These are phyloP conservation scores for Lolium perenne DNA, from an alignment of 176 grass and related monocot genomes.

Conservation along the genomic window DNA sequence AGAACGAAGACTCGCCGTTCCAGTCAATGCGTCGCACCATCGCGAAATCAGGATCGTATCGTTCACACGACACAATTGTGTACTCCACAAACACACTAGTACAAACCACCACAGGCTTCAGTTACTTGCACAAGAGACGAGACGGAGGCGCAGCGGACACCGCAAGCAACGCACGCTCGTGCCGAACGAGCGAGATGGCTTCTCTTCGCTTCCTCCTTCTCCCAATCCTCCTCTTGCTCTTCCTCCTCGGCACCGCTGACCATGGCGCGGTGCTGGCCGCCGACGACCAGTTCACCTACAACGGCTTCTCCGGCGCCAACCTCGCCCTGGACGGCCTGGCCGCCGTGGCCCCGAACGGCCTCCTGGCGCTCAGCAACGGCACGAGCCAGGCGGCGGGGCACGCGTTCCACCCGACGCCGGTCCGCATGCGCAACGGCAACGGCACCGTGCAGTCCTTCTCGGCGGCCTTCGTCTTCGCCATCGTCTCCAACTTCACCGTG, in stretches of 20 bases:
- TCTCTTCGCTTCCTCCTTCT: conserved; percentile 3
- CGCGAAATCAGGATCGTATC: not conserved
- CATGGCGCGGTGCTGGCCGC: conserved; percentile 14
- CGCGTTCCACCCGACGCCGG: conserved; percentile 56
- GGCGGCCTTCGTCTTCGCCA: conserved; percentile 57
- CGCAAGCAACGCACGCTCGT: not conserved
- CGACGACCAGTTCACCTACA: conserved; percentile 58
- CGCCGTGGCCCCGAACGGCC: conserved; percentile 48
- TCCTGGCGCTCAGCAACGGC: conserved; percentile 59
- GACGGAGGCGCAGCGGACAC: not conserved
- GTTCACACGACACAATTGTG: conserved; percentile 19
- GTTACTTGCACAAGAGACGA: not conserved
- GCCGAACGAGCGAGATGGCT: not conserved
- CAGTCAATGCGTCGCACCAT: not conserved
- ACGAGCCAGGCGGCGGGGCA: conserved; percentile 55
- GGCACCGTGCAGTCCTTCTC: conserved; percentile 56
- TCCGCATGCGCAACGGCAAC: not conserved
- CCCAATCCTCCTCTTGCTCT: not conserved
- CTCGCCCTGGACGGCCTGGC: conserved; percentile 55
- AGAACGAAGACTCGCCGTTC: not conserved
- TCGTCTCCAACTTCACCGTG: conserved; percentile 60
- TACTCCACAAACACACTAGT: not conserved
- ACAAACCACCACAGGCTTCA: not conserved
- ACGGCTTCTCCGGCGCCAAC: conserved; percentile 40
- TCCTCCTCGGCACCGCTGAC: not conserved